A percentile compares a stretch with the other conserved stretches of the same genome.
Evolutionary conservation across 345 rosid species (phyloP).

Genomic region (Pelargonium nanum): DNA sequence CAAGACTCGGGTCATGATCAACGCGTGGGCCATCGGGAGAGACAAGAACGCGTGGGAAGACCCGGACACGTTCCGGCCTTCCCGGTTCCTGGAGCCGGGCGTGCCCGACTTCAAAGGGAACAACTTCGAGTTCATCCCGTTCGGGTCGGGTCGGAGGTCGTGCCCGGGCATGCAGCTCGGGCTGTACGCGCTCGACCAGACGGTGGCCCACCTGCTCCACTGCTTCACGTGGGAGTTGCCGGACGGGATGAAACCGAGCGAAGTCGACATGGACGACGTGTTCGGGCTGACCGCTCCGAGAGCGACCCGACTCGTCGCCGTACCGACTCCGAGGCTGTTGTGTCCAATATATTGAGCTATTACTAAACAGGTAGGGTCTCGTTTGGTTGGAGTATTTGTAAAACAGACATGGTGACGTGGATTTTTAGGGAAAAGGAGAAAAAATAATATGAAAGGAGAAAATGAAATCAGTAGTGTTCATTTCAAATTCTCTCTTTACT

Average conservation of each 20-base stretch:
- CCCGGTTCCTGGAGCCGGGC: conserved; percentile 52
- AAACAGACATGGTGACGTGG: too few species aligned
- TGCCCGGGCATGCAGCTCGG: conserved; percentile 97
- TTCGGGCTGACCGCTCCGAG: conserved; percentile 85
- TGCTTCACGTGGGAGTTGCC: conserved; percentile 80
- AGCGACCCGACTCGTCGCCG: conserved; percentile 54
- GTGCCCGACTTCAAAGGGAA: conserved; percentile 70
- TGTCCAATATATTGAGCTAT: conserved; percentile 28
- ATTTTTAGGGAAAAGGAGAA: too few species aligned
- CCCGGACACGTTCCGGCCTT: conserved; percentile 56
- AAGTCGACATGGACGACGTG: conserved; percentile 71
- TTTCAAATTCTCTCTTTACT: background rate
- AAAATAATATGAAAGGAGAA: background rate
- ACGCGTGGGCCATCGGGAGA: conserved; percentile 67
- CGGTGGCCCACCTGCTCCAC: conserved; percentile 66
- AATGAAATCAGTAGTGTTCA: background rate
- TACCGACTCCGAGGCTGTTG: conserved; percentile 45
- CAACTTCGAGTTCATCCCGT: conserved; percentile 77
- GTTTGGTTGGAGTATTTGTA: too few species aligned
- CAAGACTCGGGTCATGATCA: conserved; percentile 60
- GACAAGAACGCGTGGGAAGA: conserved; percentile 71
- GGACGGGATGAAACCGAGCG: conserved; percentile 75
- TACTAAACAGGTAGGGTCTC: too few species aligned
- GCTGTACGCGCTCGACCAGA: conserved; percentile 56
- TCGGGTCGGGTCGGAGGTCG: conserved; percentile 84